Evolutionary conservation across 768 basidiomycete species (phyloP).

Genomic region (Termitomyces sp.): DNA sequence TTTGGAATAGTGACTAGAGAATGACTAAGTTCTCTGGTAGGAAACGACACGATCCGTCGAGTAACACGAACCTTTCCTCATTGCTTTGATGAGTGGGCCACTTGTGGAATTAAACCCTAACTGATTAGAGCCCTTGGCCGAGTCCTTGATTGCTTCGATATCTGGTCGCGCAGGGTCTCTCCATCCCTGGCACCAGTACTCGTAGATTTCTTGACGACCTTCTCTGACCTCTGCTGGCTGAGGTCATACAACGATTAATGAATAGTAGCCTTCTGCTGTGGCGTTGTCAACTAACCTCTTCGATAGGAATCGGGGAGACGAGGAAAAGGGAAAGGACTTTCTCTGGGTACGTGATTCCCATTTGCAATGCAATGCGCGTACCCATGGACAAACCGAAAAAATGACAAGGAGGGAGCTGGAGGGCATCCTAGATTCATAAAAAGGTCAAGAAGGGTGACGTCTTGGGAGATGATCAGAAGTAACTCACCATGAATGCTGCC

Average conservation of each 20-base stretch:
- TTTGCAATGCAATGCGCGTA: constrained; percentile 26
- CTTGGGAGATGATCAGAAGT: not conserved
- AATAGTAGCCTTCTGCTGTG: not conserved
- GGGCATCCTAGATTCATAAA: constrained; percentile 22
- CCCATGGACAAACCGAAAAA: constrained; percentile 34
- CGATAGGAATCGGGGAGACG: constrained; percentile 28
- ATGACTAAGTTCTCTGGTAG: constrained; percentile 15
- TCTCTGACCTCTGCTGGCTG: constrained; percentile 27
- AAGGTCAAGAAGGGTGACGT: not conserved
- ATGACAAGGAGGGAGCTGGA: constrained; percentile 32
- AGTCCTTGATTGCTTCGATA: constrained; percentile 1
- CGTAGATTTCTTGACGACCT: constrained; percentile 29
- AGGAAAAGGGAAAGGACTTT: constrained; percentile 30
- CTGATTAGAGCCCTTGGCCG: constrained; percentile 13
- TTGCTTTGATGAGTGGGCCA: constrained; percentile 20
- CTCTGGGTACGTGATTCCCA: constrained; percentile 27
- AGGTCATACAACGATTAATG: not conserved
- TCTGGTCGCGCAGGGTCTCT: constrained; percentile 1
- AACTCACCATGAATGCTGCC: constrained; percentile 29
- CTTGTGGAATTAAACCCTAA: constrained; percentile 26
- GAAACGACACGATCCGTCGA: not conserved
- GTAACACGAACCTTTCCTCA: constrained; percentile 3
- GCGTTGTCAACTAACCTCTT: constrained; percentile 21
- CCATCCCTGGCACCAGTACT: constrained; percentile 9
- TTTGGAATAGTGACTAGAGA: constrained; percentile 16